Evolutionary conservation across 2,329 filamentous ascomycete genomes (phyloP).

Genomic region (Xylariaceae sp.): DNA sequence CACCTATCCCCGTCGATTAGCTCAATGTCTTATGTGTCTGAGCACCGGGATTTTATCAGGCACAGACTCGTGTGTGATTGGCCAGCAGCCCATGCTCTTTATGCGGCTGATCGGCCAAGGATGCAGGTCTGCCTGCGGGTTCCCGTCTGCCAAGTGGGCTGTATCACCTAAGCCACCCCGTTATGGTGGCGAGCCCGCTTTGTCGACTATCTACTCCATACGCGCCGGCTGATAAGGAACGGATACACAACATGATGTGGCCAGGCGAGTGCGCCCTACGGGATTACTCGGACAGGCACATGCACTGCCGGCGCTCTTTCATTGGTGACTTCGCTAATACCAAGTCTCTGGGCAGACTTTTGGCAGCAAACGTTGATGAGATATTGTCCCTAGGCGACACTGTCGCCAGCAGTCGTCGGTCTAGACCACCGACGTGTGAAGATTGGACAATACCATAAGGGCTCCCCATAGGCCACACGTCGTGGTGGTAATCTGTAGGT

Average conservation of each 20-base stretch:
- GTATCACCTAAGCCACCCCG: not conserved
- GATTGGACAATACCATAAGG: not conserved
- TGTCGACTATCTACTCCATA: not conserved
- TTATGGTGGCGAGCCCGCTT: constrained; percentile 1
- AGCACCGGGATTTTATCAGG: not conserved
- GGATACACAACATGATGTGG: not conserved
- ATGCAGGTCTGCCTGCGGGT: constrained; percentile 6
- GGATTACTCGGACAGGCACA: not conserved
- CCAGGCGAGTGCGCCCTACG: not conserved
- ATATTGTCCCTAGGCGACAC: constrained; percentile 9
- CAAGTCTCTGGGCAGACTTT: constrained; percentile 9
- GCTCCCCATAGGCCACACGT: not conserved
- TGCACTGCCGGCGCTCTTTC: not conserved
- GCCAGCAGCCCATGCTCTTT: not conserved
- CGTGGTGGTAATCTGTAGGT: not conserved
- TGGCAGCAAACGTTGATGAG: not conserved
- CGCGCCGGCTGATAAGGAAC: not conserved
- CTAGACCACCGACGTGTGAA: constrained; percentile 1
- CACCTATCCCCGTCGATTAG: not conserved
- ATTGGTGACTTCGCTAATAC: constrained; percentile 10
- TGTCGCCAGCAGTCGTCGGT: not conserved
- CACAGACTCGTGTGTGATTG: constrained; percentile 2
- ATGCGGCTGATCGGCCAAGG: constrained; percentile 7
- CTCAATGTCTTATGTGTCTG: not conserved
- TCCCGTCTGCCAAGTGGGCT: constrained; percentile 7